Percentiles rank a stretch among this genome's conserved stretches.
phyloP scores from a whole-genome alignment of 306 rosid species.

The Acacia confusa region DNA sequence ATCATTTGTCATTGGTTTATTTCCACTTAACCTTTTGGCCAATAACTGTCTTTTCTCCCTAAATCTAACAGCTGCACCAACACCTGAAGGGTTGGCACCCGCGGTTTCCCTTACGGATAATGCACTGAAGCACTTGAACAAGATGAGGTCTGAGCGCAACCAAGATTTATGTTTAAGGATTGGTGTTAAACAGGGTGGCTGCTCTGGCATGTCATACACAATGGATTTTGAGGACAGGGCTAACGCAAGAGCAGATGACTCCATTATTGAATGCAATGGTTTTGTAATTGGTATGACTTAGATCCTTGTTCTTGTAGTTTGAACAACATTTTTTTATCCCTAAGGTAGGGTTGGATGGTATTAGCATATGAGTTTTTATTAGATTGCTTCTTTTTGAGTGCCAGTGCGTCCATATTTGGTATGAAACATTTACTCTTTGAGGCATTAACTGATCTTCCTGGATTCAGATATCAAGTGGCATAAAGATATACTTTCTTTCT shows the following conservation, averaged over 20 bases:
- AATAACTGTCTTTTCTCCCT: neutral
- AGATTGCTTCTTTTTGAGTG: neutral
- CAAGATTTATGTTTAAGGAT: conserved; percentile 85
- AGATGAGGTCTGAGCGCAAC: conserved; percentile 78
- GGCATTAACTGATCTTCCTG: conserved; percentile 16
- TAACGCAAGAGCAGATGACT: conserved; percentile 77
- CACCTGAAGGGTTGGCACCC: conserved; percentile 44
- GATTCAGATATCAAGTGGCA: conserved; percentile 5
- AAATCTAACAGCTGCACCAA: conserved; percentile 42
- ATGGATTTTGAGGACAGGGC: conserved; percentile 86
- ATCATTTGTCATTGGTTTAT: neutral
- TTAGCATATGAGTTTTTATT: neutral
- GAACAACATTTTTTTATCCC: neutral
- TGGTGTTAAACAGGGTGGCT: conserved; percentile 97
- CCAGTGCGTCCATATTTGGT: neutral
- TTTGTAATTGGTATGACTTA: conserved; percentile 69
- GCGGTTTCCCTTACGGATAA: conserved; percentile 53
- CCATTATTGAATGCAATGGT: conserved; percentile 79
- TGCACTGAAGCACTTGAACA: conserved; percentile 91
- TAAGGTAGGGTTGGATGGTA: neutral
- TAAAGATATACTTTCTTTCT: conserved; percentile 1
- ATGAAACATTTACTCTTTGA: neutral
- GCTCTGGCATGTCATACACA: conserved; percentile 97
- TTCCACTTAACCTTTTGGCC: neutral
- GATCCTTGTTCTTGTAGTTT: conserved; percentile 13